Conservation (phyloP, 768 basidiomycete genomes). For the Tephrocybe sp. region DNA sequence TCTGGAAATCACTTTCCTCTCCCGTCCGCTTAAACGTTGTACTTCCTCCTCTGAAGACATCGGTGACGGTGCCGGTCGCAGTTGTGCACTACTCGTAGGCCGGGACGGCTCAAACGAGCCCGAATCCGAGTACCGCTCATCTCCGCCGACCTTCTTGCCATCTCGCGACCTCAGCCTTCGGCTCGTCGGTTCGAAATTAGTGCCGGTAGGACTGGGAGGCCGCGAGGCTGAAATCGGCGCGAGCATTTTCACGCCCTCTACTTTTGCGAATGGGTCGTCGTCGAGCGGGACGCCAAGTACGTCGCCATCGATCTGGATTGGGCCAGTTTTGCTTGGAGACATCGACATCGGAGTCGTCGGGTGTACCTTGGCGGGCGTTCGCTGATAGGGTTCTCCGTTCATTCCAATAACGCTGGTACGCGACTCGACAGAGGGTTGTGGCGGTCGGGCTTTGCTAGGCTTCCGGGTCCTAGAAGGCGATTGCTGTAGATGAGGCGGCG, state of each 20-base stretch:
- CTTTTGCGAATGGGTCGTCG: slow-evolving; percentile 57
- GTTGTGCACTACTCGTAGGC: background rate
- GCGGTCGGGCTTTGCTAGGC: slow-evolving; percentile 4
- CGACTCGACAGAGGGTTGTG: slow-evolving; percentile 8
- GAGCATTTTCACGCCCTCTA: slow-evolving; percentile 49
- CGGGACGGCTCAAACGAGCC: background rate
- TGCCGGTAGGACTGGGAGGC: slow-evolving; percentile 1
- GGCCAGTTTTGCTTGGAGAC: slow-evolving; percentile 14
- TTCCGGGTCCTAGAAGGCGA: slow-evolving; percentile 20
- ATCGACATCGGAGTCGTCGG: slow-evolving; percentile 8
- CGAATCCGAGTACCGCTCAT: slow-evolving; percentile 9
- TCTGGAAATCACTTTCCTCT: slow-evolving; percentile 23
- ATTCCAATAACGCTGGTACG: background rate
- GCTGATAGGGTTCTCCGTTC: background rate
- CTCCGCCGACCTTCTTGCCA: background rate
- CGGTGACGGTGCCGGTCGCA: background rate
- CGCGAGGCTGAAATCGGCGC: slow-evolving; percentile 16
- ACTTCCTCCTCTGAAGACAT: background rate
- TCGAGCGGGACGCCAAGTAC: slow-evolving; percentile 37
- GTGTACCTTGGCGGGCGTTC: slow-evolving; percentile 1
- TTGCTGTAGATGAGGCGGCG: background rate
- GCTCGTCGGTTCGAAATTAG: background rate
- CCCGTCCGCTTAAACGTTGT: slow-evolving; percentile 27
- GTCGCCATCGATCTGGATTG: slow-evolving; percentile 25
- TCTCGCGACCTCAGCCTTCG: background rate